Evolutionary conservation across 805 yeast species (phyloP).

Genomic region (Yarrowia bubula): DNA sequence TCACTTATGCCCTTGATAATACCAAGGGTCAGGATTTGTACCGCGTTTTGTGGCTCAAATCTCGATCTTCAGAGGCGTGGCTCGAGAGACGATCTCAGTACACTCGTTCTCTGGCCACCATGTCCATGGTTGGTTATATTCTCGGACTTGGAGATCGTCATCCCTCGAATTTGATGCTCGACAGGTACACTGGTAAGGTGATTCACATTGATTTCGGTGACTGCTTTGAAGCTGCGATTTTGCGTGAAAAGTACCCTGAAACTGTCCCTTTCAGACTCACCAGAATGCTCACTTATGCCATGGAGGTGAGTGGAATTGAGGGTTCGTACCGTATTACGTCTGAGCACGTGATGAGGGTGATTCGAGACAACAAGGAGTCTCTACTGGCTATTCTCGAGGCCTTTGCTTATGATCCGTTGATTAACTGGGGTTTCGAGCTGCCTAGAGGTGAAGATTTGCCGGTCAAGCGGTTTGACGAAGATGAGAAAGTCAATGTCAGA

Average conservation of each 20-base stretch:
- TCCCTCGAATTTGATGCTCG: conserved; percentile 95
- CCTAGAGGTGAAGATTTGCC: conserved; percentile 44
- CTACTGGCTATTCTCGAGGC: conserved; percentile 98
- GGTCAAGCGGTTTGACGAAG: conserved; percentile 51
- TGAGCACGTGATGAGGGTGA: conserved; percentile 93
- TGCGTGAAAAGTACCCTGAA: conserved; percentile 96
- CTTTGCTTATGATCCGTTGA: conserved; percentile 96
- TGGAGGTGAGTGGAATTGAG: conserved; percentile 98
- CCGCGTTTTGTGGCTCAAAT: conserved; percentile 93
- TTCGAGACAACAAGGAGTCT: conserved; percentile 92
- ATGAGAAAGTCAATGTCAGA: conserved; percentile 68
- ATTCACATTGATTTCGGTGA: conserved; percentile 98
- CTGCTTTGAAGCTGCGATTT: conserved; percentile 96
- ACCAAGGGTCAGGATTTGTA: conserved; percentile 95
- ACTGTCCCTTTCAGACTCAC: conserved; percentile 97
- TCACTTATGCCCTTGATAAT: conserved; percentile 91
- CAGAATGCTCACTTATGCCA: conserved; percentile 94
- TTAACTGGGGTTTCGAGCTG: conserved; percentile 97
- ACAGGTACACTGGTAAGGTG: conserved; percentile 90
- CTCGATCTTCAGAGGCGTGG: conserved; percentile 97
- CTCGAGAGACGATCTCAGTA: conserved; percentile 94
- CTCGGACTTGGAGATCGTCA: conserved; percentile 97
- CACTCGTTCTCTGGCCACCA: conserved; percentile 92
- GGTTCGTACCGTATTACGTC: conserved; percentile 96
- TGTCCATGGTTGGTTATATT: conserved; percentile 98